Base-by-base conservation (phyloP, 2,329 filamentous ascomycete species). In the Verticillium longisporum region DNA sequence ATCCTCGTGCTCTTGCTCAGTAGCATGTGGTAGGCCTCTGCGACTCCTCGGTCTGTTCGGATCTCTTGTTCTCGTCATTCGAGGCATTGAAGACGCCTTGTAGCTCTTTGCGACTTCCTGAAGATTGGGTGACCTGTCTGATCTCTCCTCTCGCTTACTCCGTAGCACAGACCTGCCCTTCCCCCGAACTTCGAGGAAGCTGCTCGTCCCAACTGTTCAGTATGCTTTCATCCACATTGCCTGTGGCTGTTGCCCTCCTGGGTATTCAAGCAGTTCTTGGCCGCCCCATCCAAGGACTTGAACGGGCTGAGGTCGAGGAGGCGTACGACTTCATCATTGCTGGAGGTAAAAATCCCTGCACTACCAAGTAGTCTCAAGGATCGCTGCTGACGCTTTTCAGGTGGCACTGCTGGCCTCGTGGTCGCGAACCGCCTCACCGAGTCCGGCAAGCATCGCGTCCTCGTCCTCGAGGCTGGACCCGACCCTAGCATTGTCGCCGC, bases 321-420 rank as follows among this genome's bases (percentile, higher is more conserved):
- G 65, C 65, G 13, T 66, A 66, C 58, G 65, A 66, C 59, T 66
- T 66, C 36, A 63, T 66, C 60, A 65, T 66, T 36, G 61, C 62
- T 32, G 64, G 65, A 62, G 65, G 65, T 66, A 60, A 14, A 33
- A 4, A 4, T 3, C 31, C 7, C 2, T 34, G 21, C 38, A n/a
- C 9, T 13, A 31, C 26, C 26, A 1, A 18, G 5, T 6, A 26
- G 6, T n/a, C 14, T 26, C 37, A 9, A 33, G 3, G 7, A 13
- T 11, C 18, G 14, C 15, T 15, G 41, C 38, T 38, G 10, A 38
- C 32, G 31, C 4, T 31, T n/a, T 6, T 18, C 54, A 66, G 66
- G 67, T 36, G 68, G 67, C 54, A 69, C 68, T 4, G 67, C 67
- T 21, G 68, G 68, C n/a, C 63, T 69, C 6, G 68, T 69, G 11